A percentile compares a stretch with the other conserved stretches of the same genome.
These are phyloP conservation scores for Pseudocercospora crystallina DNA, from an alignment of 2,329 filamentous ascomycete species.

Conservation along the genomic window DNA sequence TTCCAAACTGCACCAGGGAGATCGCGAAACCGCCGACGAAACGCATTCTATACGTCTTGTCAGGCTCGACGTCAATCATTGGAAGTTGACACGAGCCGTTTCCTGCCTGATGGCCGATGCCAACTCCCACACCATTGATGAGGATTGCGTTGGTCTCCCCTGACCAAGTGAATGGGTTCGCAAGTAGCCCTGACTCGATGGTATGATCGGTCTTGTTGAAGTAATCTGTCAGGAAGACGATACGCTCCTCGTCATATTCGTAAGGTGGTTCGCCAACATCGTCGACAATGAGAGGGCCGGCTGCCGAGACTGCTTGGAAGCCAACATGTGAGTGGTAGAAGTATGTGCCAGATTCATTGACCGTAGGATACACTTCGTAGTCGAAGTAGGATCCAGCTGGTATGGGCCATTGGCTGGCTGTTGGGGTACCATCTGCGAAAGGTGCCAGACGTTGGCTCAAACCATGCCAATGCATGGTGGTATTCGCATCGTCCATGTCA, in stretches of 20 bases:
- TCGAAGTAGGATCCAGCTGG: conserved; percentile 63
- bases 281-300: conserved; percentile 61
- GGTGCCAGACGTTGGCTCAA: conserved; percentile 59
- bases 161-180: conserved; percentile 55
- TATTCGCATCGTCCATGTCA: conserved; percentile 53
- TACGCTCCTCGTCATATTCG: conserved; percentile 61
- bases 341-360: conserved; percentile 61
- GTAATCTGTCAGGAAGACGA: conserved; percentile 57
- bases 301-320: conserved; percentile 60
- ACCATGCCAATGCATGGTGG: conserved; percentile 72
- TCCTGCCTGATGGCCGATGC: conserved; percentile 21
- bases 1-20: conserved; percentile 54
- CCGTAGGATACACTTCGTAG: conserved; percentile 59
- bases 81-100: conserved; percentile 28
- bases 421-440: conserved; percentile 64
- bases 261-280: conserved; percentile 51
- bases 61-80: conserved; percentile 60
- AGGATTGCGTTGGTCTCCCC: conserved; percentile 60
- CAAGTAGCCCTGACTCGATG: conserved; percentile 53
- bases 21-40: conserved; percentile 60
- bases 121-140: conserved; percentile 53
- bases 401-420: conserved; percentile 66
- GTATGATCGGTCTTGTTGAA: conserved; percentile 54
- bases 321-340: conserved; percentile 69
- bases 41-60: conserved; percentile 61